These are phyloP conservation scores for Phytophthora litchii DNA, from an alignment of 352 stramenopile genomes.

Conservation along the genomic window DNA sequence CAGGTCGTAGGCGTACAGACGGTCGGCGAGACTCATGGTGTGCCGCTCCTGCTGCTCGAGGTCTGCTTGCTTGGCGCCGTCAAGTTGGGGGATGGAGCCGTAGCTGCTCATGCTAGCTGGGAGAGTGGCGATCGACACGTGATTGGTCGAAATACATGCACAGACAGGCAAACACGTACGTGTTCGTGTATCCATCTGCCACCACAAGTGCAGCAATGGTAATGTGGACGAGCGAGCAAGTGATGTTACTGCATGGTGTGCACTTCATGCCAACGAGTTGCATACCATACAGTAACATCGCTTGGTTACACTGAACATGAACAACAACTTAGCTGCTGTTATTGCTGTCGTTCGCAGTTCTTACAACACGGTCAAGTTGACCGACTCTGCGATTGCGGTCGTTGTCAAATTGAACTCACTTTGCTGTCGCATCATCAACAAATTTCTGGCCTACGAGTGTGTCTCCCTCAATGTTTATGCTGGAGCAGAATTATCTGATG, in stretches of 20 bases:
- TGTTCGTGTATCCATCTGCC: constrained; percentile 15
- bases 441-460: too few species aligned
- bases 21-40: constrained; percentile 60
- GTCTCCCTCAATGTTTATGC: too few species aligned
- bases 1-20: constrained; percentile 78
- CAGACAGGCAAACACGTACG: constrained; percentile 16
- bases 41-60: constrained; percentile 22
- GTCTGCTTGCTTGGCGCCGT: constrained; percentile 19
- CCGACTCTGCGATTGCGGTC: constrained; percentile 10
- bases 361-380: not conserved
- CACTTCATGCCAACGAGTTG: not conserved
- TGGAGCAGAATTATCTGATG: too few species aligned
- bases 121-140: constrained; percentile 4
- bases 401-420: constrained; percentile 7
- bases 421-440: constrained; percentile 17
- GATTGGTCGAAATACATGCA: constrained; percentile 36
- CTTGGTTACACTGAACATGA: not conserved
- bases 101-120: constrained; percentile 31
- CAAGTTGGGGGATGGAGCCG: constrained; percentile 37
- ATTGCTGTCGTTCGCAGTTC: not conserved
- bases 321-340: not conserved
- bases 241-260: constrained; percentile 8
- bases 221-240: not conserved
- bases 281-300: too few species aligned
- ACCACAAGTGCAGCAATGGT: not conserved